Conservation (phyloP, 2,329 filamentous ascomycete genomes). For the Beauveria bassiana region DNA sequence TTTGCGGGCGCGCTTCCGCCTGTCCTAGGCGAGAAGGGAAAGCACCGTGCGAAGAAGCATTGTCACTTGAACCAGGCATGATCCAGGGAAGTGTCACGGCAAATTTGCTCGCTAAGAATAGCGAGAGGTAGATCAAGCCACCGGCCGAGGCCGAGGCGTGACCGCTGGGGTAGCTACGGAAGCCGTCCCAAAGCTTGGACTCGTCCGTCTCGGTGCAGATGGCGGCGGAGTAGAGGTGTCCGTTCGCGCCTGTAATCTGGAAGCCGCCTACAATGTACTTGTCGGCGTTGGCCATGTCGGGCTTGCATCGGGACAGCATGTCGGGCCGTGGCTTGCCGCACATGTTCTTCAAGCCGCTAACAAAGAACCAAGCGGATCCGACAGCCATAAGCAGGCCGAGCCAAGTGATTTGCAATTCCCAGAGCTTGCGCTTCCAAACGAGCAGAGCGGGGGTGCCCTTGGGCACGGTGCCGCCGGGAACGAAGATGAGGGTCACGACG, state of each 20-base stretch:
- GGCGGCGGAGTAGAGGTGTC: constrained; percentile 62
- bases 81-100: constrained; percentile 66
- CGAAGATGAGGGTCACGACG: constrained; percentile 58
- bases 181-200: constrained; percentile 65
- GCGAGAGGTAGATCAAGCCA: constrained; percentile 74
- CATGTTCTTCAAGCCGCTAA: constrained; percentile 75
- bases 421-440: constrained; percentile 75
- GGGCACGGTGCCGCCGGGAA: constrained; percentile 64
- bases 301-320: constrained; percentile 69
- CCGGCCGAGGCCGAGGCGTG: constrained; percentile 61
- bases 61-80: constrained; percentile 37
- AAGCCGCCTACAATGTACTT: constrained; percentile 58
- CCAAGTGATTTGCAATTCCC: constrained; percentile 84
- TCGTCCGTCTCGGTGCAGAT: constrained; percentile 66
- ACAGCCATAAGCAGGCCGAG: constrained; percentile 71
- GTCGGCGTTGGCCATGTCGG: constrained; percentile 58
- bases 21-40: constrained; percentile 60
- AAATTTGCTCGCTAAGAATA: constrained; percentile 82
- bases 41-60: constrained; percentile 50
- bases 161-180: constrained; percentile 63
- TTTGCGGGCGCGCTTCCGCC: constrained; percentile 23
- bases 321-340: constrained; percentile 71
- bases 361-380: constrained; percentile 68
- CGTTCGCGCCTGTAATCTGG: constrained; percentile 42
- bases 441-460: constrained; percentile 53